These are phyloP conservation scores for Colletotrichum paranaense DNA, from an alignment of 2,329 filamentous ascomycete species.

Conservation along the genomic window DNA sequence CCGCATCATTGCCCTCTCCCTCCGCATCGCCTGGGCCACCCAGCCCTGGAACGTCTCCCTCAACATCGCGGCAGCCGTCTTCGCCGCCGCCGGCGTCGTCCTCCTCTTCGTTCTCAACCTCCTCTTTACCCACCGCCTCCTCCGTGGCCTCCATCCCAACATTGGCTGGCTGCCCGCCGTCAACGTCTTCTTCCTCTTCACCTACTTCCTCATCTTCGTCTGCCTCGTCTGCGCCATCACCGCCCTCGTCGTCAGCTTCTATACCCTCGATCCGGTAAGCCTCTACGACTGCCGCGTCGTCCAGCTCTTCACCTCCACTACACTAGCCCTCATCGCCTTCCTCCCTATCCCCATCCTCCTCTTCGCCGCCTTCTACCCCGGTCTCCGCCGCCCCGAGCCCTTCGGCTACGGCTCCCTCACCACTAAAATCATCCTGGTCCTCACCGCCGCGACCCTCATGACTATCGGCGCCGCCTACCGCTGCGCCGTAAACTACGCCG, in stretches of 20 bases:
- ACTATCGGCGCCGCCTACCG: constrained; percentile 78
- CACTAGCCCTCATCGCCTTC: constrained; percentile 70
- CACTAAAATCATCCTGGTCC: constrained; percentile 74
- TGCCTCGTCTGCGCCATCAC: constrained; percentile 75
- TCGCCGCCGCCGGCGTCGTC: constrained; percentile 79
- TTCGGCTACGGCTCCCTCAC: constrained; percentile 73
- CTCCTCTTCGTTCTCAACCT: constrained; percentile 84
- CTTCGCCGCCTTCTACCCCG: constrained; percentile 48
- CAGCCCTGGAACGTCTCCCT: constrained; percentile 52
- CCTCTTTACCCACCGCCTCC: constrained; percentile 79
- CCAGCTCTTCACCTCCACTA: constrained; percentile 74
- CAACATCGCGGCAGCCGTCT: constrained; percentile 72
- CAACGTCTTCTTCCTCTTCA: constrained; percentile 62
- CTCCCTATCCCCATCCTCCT: constrained; percentile 70
- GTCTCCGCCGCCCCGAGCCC: constrained; percentile 57
- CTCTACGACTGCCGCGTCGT: constrained; percentile 68
- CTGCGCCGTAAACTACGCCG: constrained; percentile 66
- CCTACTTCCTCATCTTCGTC: constrained; percentile 68
- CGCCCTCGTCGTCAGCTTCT: constrained; percentile 73
- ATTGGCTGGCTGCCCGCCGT: constrained; percentile 75
- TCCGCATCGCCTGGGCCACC: constrained; percentile 65
- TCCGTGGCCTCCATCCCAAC: constrained; percentile 77
- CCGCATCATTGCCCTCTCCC: constrained; percentile 60
- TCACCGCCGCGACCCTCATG: constrained; percentile 69
- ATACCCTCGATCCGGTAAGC: constrained; percentile 66